These are phyloP conservation scores for Xylaria intraflava DNA, from an alignment of 495 filamentous ascomycete genomes.

Conservation along the genomic window DNA sequence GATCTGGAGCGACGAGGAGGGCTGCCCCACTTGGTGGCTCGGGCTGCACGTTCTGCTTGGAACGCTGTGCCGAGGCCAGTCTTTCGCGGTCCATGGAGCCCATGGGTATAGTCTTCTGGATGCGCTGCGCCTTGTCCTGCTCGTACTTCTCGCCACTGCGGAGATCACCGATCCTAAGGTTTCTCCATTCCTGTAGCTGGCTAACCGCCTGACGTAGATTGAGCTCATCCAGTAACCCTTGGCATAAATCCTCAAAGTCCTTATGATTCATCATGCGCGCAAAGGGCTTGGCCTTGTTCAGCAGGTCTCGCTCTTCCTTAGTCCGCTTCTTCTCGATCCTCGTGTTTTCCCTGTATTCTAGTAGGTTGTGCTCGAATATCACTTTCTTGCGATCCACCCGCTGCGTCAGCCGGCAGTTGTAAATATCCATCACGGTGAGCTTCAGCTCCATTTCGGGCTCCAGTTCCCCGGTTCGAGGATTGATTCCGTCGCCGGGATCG, in stretches of 20 bases:
- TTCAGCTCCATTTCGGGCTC: constrained; percentile 97
- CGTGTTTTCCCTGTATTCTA: constrained; percentile 86
- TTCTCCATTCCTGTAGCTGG: constrained; percentile 92
- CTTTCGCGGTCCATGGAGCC: constrained; percentile 74
- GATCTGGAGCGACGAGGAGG: constrained; percentile 68
- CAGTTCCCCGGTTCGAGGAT: constrained; percentile 68
- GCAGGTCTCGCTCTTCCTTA: constrained; percentile 85
- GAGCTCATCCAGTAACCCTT: constrained; percentile 79
- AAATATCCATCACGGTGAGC: constrained; percentile 97
- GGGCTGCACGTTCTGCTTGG: constrained; percentile 50
- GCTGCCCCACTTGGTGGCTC: constrained; percentile 67
- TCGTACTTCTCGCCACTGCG: constrained; percentile 91
- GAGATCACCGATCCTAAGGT: constrained; percentile 72
- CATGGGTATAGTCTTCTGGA: constrained; percentile 61
- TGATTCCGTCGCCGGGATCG: constrained; percentile 88
- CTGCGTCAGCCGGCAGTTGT: constrained; percentile 85
- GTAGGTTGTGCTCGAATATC: constrained; percentile 86
- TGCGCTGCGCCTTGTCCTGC: constrained; percentile 72
- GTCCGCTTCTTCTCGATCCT: constrained; percentile 88
- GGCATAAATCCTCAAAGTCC: constrained; percentile 81
- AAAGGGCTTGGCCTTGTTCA: constrained; percentile 92
- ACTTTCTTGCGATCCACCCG: constrained; percentile 94
- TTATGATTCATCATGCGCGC: constrained; percentile 91
- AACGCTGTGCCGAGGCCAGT: constrained; percentile 56
- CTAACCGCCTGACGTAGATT: constrained; percentile 83